phyloP scores from a whole-genome alignment of 805 yeast species.

The Spencermartinsiella europaea region DNA sequence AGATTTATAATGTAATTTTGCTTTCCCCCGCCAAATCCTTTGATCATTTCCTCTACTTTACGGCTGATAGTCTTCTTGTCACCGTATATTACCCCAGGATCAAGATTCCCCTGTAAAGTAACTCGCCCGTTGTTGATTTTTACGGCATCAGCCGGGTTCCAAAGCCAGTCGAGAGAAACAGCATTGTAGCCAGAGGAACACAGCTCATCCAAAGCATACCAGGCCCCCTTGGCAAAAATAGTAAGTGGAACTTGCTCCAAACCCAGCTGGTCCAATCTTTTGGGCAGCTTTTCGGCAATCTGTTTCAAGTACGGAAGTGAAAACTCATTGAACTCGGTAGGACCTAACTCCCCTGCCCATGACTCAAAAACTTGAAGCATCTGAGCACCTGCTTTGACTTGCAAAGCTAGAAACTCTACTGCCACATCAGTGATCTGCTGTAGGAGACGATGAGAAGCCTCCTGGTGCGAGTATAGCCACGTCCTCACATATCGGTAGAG shows the following conservation, averaged over 20 bases:
- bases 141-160: conserved; percentile 80
- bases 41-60: conserved; percentile 83
- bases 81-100: conserved; percentile 94
- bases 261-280: conserved; percentile 66
- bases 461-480: conserved; percentile 82
- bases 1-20: conserved; percentile 87
- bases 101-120: conserved; percentile 88
- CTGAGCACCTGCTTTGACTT: conserved; percentile 97
- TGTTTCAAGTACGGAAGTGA: conserved; percentile 82
- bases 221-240: conserved; percentile 91
- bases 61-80: conserved; percentile 70
- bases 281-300: conserved; percentile 64
- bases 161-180: conserved; percentile 92
- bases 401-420: conserved; percentile 86
- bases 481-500: conserved; percentile 86
- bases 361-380: conserved; percentile 95
- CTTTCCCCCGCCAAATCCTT: conserved; percentile 92
- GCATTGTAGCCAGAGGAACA: conserved; percentile 77
- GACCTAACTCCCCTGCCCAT: conserved; percentile 97
- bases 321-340: conserved; percentile 80
- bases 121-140: conserved; percentile 69
- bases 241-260: conserved; percentile 80
- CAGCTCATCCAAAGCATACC: conserved; percentile 89
- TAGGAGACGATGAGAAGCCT: conserved; percentile 62
- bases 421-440: conserved; percentile 82